These are phyloP conservation scores for Ustilago hordei DNA, from an alignment of 1,284 basidiomycete genomes.

Conservation along the genomic window DNA sequence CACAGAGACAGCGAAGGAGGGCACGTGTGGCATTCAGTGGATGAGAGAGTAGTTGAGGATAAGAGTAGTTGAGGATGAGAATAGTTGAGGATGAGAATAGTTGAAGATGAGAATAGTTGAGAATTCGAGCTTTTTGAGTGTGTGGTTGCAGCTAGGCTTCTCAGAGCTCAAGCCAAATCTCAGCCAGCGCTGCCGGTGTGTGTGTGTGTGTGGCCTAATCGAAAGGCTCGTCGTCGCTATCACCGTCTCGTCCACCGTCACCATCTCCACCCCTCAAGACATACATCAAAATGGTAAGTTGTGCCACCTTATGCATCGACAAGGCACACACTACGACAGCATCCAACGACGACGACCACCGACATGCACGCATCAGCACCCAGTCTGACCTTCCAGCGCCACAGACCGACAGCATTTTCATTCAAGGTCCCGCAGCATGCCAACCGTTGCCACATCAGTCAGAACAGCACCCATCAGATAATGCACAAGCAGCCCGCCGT, in stretches of 20 bases:
- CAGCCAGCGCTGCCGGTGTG: slow-evolving; percentile 2
- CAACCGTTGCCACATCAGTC: background rate
- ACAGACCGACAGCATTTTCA: background rate
- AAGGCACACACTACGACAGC: slow-evolving; percentile 21
- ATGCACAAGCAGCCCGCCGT: too few relatives aligned
- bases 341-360: slow-evolving; percentile 17
- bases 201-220: slow-evolving; percentile 10
- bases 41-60: too few relatives aligned
- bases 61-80: too few relatives aligned
- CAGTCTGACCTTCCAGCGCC: background rate
- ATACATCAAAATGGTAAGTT: slow-evolving; percentile 57
- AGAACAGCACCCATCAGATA: background rate
- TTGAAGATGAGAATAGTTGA: background rate
- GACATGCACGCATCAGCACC: slow-evolving; percentile 4
- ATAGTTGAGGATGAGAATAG: background rate
- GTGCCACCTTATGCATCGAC: slow-evolving; percentile 17
- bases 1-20: background rate
- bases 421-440: background rate
- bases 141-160: background rate
- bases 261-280: slow-evolving; percentile 52
- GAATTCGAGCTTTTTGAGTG: slow-evolving; percentile 10
- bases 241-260: slow-evolving; percentile 39
- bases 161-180: background rate
- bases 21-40: too few relatives aligned
- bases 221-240: slow-evolving; percentile 33